These are phyloP conservation scores for Myriosclerotinia scirpicola DNA, from an alignment of 2,329 filamentous ascomycete species.

Conservation along the genomic window DNA sequence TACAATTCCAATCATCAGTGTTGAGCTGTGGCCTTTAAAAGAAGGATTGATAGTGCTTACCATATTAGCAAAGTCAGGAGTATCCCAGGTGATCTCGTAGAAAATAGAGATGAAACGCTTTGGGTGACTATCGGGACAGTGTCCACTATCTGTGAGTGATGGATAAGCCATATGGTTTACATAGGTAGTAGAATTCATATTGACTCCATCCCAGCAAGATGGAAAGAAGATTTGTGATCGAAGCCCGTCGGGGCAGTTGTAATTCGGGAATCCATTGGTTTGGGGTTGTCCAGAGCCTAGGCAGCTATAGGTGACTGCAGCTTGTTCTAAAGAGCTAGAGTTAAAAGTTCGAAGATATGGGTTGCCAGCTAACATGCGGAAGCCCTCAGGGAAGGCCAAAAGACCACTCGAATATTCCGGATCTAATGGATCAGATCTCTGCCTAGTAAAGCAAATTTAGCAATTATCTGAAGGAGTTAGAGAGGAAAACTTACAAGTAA, in stretches of 20 bases:
- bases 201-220: conserved; percentile 61
- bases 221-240: conserved; percentile 59
- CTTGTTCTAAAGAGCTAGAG: conserved; percentile 45
- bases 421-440: conserved; percentile 45
- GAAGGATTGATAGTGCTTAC: neutral
- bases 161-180: conserved; percentile 58
- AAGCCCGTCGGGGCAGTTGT: conserved; percentile 53
- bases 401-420: conserved; percentile 46
- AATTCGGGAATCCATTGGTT: conserved; percentile 53
- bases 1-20: neutral
- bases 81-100: conserved; percentile 58
- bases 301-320: conserved; percentile 57
- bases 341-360: conserved; percentile 52
- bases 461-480: neutral
- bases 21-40: neutral
- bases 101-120: conserved; percentile 59
- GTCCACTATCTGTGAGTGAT: conserved; percentile 47
- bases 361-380: conserved; percentile 66
- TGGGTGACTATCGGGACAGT: conserved; percentile 52
- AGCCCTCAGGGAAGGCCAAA: conserved; percentile 58
- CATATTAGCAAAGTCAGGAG: conserved; percentile 50
- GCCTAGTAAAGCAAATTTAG: conserved; percentile 32
- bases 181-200: conserved; percentile 56
- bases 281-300: conserved; percentile 48
- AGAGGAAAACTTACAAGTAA: conserved; percentile 47